Evolutionary conservation across 2,329 filamentous ascomycete genomes (phyloP).

Genomic region (Apiospora phragmitis): DNA sequence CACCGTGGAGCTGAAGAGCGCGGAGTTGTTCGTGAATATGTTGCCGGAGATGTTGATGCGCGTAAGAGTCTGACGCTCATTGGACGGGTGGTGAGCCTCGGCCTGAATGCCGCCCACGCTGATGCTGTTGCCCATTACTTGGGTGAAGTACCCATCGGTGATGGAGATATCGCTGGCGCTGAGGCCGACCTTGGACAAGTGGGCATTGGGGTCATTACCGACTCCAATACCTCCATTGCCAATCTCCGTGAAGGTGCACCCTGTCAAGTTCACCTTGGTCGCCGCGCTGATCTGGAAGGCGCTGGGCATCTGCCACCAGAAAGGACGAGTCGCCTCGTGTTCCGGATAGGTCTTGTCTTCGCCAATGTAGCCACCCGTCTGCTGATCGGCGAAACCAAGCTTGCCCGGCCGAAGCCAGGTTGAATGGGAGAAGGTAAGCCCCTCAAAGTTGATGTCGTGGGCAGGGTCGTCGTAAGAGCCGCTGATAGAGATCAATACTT

Average conservation of each 20-base stretch:
- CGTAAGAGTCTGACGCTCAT: neutral
- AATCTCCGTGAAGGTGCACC: neutral
- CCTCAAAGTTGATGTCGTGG: neutral
- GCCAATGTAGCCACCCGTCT: conserved; percentile 2
- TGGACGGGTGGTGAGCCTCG: neutral
- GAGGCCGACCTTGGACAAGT: neutral
- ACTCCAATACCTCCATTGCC: neutral
- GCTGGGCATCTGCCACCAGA: conserved; percentile 6
- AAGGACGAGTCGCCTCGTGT: neutral
- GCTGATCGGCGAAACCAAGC: neutral
- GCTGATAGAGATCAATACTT: neutral
- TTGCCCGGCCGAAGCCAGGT: neutral
- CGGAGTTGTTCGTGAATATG: conserved; percentile 9
- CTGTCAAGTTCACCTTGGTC: neutral
- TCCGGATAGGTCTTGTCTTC: conserved; percentile 3
- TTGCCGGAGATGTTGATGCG: conserved; percentile 6
- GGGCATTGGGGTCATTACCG: conserved; percentile 6
- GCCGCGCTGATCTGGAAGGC: conserved; percentile 6
- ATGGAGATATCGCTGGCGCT: neutral
- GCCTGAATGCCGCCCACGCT: conserved; percentile 5
- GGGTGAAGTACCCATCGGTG: conserved; percentile 1
- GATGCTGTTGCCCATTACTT: conserved; percentile 9
- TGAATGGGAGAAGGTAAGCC: conserved; percentile 3
- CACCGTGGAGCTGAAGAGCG: conserved; percentile 9
- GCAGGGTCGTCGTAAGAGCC: neutral